phyloP scores from a whole-genome alignment of 2,329 filamentous ascomycete genomes.

The Aspergillus tubingensis region DNA sequence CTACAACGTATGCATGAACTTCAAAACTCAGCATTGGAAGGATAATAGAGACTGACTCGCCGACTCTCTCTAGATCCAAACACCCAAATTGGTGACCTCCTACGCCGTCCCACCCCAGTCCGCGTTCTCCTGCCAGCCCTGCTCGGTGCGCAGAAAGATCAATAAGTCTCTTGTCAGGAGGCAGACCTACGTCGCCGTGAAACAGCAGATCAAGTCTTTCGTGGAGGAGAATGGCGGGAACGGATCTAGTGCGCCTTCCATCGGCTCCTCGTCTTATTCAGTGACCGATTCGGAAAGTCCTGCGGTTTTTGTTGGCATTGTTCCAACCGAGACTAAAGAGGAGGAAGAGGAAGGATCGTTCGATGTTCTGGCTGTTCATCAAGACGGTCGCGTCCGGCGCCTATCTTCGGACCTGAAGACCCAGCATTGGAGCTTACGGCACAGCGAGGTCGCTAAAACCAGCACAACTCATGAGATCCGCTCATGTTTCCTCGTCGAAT shows the following conservation, averaged over 20 bases:
- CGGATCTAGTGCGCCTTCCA: slow-evolving; percentile 35
- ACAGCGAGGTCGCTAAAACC: slow-evolving; percentile 35
- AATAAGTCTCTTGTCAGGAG: slow-evolving; percentile 50
- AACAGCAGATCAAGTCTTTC: slow-evolving; percentile 56
- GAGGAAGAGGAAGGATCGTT: slow-evolving; percentile 35
- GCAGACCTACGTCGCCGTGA: slow-evolving; percentile 58
- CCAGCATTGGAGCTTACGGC: slow-evolving; percentile 43
- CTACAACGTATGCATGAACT: slow-evolving; percentile 55
- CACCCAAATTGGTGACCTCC: slow-evolving; percentile 60
- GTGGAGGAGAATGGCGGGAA: slow-evolving; percentile 48
- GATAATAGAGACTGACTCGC: slow-evolving; percentile 8
- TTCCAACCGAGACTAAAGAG: slow-evolving; percentile 31
- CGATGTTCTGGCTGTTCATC: slow-evolving; percentile 46
- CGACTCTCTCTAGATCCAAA: slow-evolving; percentile 54
- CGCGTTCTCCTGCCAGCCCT: slow-evolving; percentile 58
- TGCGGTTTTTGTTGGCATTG: slow-evolving; percentile 40
- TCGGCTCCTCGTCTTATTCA: slow-evolving; percentile 42
- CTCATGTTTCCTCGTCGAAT: slow-evolving; percentile 41
- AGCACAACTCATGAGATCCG: slow-evolving; percentile 33
- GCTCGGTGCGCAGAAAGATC: slow-evolving; percentile 58
- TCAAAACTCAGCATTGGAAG: no score
- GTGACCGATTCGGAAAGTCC: slow-evolving; percentile 42
- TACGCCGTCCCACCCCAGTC: slow-evolving; percentile 64
- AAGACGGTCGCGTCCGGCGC: slow-evolving; percentile 46
- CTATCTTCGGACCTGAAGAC: slow-evolving; percentile 43